Percentiles rank a stretch among this genome's conserved stretches.
Conservation (phyloP, 345 rosid genomes). For the Pseudoturritis turrita region DNA sequence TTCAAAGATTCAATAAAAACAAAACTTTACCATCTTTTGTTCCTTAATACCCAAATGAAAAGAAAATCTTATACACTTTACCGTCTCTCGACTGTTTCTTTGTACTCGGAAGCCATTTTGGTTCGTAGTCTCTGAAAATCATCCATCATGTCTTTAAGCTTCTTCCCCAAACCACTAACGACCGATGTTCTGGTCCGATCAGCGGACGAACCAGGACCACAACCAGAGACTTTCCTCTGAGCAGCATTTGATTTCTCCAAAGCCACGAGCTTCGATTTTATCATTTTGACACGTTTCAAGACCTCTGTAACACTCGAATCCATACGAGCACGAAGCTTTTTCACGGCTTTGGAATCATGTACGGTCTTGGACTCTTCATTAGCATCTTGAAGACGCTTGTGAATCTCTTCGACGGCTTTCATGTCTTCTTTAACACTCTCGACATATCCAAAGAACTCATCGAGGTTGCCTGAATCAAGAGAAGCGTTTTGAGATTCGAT, state of each 20-base stretch:
- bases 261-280: conserved; percentile 69
- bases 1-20: conserved; percentile 13
- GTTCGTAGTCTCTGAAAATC: conserved; percentile 55
- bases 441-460: conserved; percentile 74
- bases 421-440: conserved; percentile 80
- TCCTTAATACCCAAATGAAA: background rate
- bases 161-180: conserved; percentile 75
- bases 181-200: conserved; percentile 83
- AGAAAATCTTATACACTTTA: background rate
- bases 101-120: conserved; percentile 55
- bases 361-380: conserved; percentile 65
- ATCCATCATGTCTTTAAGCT: conserved; percentile 71
- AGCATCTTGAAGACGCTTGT: conserved; percentile 56
- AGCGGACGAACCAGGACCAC: conserved; percentile 82
- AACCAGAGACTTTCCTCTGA: conserved; percentile 58
- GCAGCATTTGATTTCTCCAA: conserved; percentile 75
- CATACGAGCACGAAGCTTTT: conserved; percentile 60
- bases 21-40: background rate
- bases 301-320: conserved; percentile 57
- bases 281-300: conserved; percentile 59
- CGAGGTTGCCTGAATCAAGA: conserved; percentile 50
- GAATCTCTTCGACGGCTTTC: conserved; percentile 54
- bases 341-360: conserved; percentile 65
- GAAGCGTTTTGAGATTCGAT: conserved; percentile 37
- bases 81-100: conserved; percentile 72